These are phyloP conservation scores for Dendrobium huoshanense DNA, from an alignment of 106 monocot species.

Conservation along the genomic window DNA sequence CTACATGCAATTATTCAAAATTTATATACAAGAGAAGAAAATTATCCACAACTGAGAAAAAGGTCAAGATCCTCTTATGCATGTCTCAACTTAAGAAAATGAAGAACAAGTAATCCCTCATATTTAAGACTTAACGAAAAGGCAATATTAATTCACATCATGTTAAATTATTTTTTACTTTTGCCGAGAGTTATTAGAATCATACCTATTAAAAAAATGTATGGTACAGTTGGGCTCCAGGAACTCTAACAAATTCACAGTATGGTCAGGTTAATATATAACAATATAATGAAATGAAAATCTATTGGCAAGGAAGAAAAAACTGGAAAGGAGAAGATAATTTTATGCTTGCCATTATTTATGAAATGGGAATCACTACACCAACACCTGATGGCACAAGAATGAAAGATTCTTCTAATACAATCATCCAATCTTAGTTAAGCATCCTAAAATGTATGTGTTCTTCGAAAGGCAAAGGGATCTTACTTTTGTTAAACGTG, in stretches of 20 bases:
- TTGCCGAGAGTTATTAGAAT: not conserved
- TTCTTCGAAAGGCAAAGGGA: not conserved
- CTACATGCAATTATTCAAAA: not conserved
- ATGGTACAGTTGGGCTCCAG: not conserved
- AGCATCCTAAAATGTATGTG: not conserved
- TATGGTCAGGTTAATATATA: not conserved
- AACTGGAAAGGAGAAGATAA: not conserved
- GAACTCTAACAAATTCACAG: not conserved
- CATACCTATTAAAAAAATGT: not conserved
- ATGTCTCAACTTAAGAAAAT: not conserved
- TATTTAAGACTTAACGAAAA: not conserved
- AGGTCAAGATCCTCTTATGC: not conserved
- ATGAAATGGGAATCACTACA: not conserved
- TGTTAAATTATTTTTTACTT: not conserved
- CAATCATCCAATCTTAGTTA: not conserved
- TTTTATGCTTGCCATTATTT: not conserved
- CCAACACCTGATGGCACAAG: not conserved
- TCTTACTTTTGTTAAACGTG: conserved; percentile 68
- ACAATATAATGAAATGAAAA: not conserved
- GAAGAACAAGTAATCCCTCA: not conserved
- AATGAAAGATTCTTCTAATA: not conserved
- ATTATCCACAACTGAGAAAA: not conserved
- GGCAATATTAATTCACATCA: not conserved
- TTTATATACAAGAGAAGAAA: not conserved
- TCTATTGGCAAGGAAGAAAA: not conserved